These are phyloP conservation scores for Cordyceps cicadae DNA, from an alignment of 2,329 filamentous ascomycete genomes.

Conservation along the genomic window DNA sequence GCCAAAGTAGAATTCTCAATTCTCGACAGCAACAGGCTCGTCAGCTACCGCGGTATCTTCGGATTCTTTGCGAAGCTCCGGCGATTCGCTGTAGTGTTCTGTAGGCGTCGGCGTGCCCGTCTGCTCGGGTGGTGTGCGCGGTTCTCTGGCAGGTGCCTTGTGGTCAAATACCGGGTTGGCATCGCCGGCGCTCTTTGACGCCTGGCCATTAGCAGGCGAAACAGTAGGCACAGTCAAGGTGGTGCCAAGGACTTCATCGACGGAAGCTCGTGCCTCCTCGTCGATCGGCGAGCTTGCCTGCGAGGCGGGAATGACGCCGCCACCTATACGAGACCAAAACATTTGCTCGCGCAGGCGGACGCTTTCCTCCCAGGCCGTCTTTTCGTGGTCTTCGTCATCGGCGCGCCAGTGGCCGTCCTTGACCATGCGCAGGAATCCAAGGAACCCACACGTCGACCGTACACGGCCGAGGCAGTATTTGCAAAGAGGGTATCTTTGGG, in stretches of 20 bases:
- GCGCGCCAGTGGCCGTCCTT: conserved; percentile 88
- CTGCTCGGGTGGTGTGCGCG: conserved; percentile 7
- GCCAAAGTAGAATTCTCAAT: not conserved
- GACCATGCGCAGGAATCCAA: conserved; percentile 83
- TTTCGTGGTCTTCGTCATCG: conserved; percentile 75
- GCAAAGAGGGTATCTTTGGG: conserved; percentile 84
- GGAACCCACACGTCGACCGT: conserved; percentile 82
- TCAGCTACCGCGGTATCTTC: not conserved
- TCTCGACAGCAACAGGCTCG: not conserved
- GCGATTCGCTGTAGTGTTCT: not conserved
- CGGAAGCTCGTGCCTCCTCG: not conserved
- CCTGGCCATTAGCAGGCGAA: not conserved
- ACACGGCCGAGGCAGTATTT: conserved; percentile 77
- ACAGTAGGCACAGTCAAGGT: not conserved
- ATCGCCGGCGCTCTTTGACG: not conserved
- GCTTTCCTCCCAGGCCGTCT: conserved; percentile 89
- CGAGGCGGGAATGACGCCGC: conserved; percentile 69
- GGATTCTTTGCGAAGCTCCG: conserved; percentile 1
- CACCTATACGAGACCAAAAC: conserved; percentile 93
- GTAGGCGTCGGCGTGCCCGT: not conserved
- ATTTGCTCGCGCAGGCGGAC: conserved; percentile 84
- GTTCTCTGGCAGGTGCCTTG: conserved; percentile 4
- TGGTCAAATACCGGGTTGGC: not conserved
- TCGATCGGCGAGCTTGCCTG: conserved; percentile 16
- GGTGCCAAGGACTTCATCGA: not conserved